phyloP scores from a whole-genome alignment of 2,329 filamentous ascomycete species.

The Pseudocercospora musae region DNA sequence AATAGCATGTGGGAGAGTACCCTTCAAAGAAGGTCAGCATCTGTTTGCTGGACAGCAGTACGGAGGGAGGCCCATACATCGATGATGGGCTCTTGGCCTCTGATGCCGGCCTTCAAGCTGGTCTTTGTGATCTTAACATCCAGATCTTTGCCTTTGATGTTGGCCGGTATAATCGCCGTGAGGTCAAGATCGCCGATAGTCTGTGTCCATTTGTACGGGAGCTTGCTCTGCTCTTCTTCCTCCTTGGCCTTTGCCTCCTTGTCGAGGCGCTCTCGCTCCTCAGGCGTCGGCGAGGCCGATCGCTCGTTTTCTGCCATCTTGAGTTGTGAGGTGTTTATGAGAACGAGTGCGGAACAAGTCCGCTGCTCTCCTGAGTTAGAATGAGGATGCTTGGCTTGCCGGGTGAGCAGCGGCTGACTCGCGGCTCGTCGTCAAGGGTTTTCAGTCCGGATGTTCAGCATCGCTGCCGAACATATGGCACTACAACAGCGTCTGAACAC shows the following conservation, averaged over 20 bases:
- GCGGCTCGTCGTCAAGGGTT: neutral
- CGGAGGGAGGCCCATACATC: slow-evolving; percentile 51
- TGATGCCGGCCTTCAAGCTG: slow-evolving; percentile 74
- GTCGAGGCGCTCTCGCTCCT: slow-evolving; percentile 55
- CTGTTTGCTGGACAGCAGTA: neutral
- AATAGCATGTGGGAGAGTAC: slow-evolving; percentile 77
- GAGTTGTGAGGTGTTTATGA: neutral
- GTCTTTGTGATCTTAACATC: slow-evolving; percentile 78
- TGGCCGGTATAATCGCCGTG: slow-evolving; percentile 71
- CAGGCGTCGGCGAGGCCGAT: slow-evolving; percentile 48
- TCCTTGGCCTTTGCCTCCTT: slow-evolving; percentile 66
- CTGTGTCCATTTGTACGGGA: slow-evolving; percentile 98
- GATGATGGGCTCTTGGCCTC: slow-evolving; percentile 82
- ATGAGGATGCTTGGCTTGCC: neutral
- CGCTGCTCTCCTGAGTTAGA: neutral
- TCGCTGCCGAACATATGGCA: neutral
- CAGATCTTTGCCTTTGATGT: slow-evolving; percentile 79
- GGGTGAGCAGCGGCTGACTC: too few relatives aligned
- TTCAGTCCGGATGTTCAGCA: neutral
- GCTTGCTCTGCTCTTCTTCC: slow-evolving; percentile 77
- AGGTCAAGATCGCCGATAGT: slow-evolving; percentile 86
- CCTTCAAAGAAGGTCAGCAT: slow-evolving; percentile 51
- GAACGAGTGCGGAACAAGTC: neutral
- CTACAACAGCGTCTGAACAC: too few relatives aligned
- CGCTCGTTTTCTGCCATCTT: slow-evolving; percentile 28